Evolutionary conservation across 257 asterid genomes (phyloP).

Genomic region (Paulownia fortunei): DNA sequence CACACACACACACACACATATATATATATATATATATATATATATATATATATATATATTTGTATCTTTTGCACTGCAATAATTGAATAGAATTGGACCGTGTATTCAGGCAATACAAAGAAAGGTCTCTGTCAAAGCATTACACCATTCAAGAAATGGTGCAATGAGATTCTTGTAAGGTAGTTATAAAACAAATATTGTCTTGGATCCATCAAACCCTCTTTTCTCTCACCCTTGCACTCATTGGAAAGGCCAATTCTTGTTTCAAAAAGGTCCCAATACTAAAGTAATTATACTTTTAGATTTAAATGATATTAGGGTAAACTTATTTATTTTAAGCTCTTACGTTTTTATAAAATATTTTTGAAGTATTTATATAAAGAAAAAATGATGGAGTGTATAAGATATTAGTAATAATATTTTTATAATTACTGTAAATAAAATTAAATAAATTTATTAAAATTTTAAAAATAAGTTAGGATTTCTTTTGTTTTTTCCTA

Average conservation of each 20-base stretch:
- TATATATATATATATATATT: no score
- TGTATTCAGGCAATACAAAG: not conserved
- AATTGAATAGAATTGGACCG: conserved; percentile 21
- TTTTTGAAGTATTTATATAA: no score
- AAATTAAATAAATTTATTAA: no score
- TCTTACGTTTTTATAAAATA: no score
- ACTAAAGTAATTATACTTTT: not conserved
- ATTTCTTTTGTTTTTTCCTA: not conserved
- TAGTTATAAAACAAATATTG: not conserved
- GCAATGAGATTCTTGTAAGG: not conserved
- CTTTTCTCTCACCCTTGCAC: conserved; percentile 28
- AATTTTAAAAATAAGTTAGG: no score
- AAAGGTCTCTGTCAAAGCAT: conserved; percentile 3
- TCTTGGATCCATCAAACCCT: conserved; percentile 37
- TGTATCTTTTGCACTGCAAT: conserved; percentile 6
- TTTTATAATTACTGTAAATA: no score
- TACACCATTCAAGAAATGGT: conserved; percentile 22
- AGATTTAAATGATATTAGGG: no score
- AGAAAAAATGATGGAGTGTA: no score
- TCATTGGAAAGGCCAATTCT: conserved; percentile 33
- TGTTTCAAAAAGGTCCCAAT: not conserved
- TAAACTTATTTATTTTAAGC: no score
- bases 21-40: no score
- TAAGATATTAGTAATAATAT: no score
- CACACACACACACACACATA: no score